Percentiles rank a stretch among this genome's conserved stretches.
Evolutionary conservation across 108 stramenopile genomes (phyloP).

Genomic region (Cyclotella choctawhatcheeana): DNA sequence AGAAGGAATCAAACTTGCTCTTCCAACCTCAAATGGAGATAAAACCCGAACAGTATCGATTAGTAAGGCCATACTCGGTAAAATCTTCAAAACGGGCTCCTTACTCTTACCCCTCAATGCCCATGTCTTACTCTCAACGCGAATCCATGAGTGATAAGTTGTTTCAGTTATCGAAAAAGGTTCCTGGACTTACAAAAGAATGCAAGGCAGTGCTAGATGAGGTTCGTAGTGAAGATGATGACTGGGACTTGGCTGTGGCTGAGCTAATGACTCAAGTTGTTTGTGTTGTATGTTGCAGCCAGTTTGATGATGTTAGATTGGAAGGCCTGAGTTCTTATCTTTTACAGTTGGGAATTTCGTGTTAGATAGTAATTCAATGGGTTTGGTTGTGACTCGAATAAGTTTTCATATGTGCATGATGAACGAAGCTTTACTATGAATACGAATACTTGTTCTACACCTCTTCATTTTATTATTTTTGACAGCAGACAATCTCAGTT

Average conservation of each 20-base stretch:
- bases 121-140: slow-evolving; percentile 77
- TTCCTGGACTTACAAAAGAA: slow-evolving; percentile 72
- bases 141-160: slow-evolving; percentile 80
- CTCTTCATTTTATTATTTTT: no score
- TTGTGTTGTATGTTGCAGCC: slow-evolving; percentile 65
- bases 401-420: background rate
- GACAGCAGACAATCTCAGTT: no score
- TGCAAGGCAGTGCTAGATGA: slow-evolving; percentile 78
- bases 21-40: slow-evolving; percentile 72
- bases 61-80: slow-evolving; percentile 46
- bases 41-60: slow-evolving; percentile 69
- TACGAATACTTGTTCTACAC: no score
- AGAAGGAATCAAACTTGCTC: slow-evolving; percentile 39
- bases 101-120: slow-evolving; percentile 69
- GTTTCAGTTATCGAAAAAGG: slow-evolving; percentile 71
- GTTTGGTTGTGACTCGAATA: background rate
- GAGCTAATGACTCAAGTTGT: slow-evolving; percentile 86
- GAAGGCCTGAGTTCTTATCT: slow-evolving; percentile 78
- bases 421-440: background rate
- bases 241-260: slow-evolving; percentile 86
- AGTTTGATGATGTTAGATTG: slow-evolving; percentile 63
- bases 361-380: slow-evolving; percentile 36
- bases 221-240: slow-evolving; percentile 61
- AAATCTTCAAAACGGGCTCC: slow-evolving; percentile 37
- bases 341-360: slow-evolving; percentile 71